phyloP scores from a whole-genome alignment of 495 filamentous ascomycete species.

The Aspergillus saccharolyticus region DNA sequence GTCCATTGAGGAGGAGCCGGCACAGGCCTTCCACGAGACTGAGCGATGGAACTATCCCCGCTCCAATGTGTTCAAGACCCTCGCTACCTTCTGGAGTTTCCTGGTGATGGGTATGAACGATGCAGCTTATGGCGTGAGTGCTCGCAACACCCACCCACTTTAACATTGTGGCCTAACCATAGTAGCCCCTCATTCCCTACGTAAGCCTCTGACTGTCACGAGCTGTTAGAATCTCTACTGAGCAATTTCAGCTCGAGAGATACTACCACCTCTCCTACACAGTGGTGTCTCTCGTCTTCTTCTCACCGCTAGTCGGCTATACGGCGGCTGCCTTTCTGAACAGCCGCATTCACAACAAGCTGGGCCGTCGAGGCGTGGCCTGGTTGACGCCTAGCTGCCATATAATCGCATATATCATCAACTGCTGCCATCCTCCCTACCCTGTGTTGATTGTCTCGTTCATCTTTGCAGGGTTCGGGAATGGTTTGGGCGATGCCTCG shows the following conservation, averaged over 20 bases:
- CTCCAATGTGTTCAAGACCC: conserved; percentile 59
- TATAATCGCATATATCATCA: conserved; percentile 58
- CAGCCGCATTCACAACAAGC: conserved; percentile 49
- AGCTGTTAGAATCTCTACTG: not conserved
- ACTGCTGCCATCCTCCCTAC: conserved; percentile 55
- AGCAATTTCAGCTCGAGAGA: conserved; percentile 44
- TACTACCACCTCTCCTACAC: conserved; percentile 56
- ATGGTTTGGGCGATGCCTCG: conserved; percentile 56
- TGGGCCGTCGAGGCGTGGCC: conserved; percentile 74
- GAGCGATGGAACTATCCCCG: conserved; percentile 63
- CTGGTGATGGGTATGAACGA: conserved; percentile 79
- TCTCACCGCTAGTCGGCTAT: conserved; percentile 58
- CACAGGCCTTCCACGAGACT: not conserved
- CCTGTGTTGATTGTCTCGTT: conserved; percentile 54
- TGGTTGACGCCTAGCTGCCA: conserved; percentile 60
- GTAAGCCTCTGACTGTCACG: conserved; percentile 19
- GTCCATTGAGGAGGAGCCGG: not conserved
- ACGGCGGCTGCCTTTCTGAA: conserved; percentile 52
- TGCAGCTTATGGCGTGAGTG: conserved; percentile 68
- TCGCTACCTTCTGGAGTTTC: conserved; percentile 68
- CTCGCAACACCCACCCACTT: not conserved
- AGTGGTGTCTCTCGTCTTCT: conserved; percentile 58
- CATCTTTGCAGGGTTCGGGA: conserved; percentile 57
- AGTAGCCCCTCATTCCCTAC: conserved; percentile 58
- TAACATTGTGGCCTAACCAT: conserved; percentile 7